Evolutionary conservation across 805 yeast species (phyloP), one percentile per base, ranked within the genome.

Genomic region (Candida peoriensis): DNA sequence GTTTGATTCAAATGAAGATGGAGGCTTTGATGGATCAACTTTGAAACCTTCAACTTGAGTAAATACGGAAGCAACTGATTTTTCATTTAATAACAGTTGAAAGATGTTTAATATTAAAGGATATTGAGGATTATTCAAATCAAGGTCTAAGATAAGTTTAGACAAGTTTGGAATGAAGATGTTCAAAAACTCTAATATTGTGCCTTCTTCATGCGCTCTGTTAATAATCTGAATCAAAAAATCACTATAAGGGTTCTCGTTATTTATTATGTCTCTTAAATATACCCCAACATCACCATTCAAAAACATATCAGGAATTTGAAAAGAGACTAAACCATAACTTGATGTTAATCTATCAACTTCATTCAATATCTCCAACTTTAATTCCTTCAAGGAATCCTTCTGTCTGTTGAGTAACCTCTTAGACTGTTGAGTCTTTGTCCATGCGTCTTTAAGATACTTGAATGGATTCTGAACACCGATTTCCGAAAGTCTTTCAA

Each of bases 321-420:
- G 86, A 50, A 83, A 78, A 16, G 79, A 58, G 16, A 83, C 78
- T 20, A 79, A 61, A 0, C 85, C 87, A 56, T 78, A 84, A 18
- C 82, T 76, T 11, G 77, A 60, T 12, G 74, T 52, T 27, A 72
- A 60, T 27, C 72, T 55, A 30, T 72, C 66, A 17, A 74, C 59
- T 38, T 76, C 76, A 36, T 68, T 64, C 33, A 77, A 57, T 6
- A 76, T 38, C 6, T 47, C 49, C 3, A 62, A 24, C 40, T 75
- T 73, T 12, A 49, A 49, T 2, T 55, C 54, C 35, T 60, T 62
- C 17, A 58, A 38, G 4, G 63, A 54, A 38, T 70, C 68, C 46
- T 68, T 70, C 30, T 60, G 53, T 38, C 64, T 58, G 22, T 73
- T 40, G n/a, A n/a, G n/a, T 11, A 66, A 39, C 43, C 80, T 63